Conservation (phyloP, 768 basidiomycete species). For the Suillus hirtellus region DNA sequence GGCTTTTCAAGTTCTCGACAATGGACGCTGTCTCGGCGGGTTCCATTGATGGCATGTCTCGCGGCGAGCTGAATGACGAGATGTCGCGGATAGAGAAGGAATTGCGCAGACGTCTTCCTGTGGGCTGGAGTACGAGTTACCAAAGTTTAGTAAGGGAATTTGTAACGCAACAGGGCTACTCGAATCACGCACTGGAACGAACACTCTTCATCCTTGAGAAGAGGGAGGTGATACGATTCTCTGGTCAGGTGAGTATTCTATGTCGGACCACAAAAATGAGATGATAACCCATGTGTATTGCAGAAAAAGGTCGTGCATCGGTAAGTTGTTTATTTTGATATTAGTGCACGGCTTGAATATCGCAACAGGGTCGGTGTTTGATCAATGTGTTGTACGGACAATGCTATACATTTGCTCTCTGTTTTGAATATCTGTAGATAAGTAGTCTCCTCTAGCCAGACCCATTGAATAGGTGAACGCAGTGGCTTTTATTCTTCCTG, state of each 20-base stretch:
- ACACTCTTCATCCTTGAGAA: constrained; percentile 93
- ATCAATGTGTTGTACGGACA: background rate
- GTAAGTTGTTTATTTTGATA: constrained; percentile 22
- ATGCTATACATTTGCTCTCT: background rate
- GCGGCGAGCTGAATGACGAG: constrained; percentile 91
- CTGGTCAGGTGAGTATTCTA: constrained; percentile 50
- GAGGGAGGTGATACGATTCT: constrained; percentile 91
- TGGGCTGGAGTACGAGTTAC: constrained; percentile 97
- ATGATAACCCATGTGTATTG: constrained; percentile 14
- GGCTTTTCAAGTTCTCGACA: constrained; percentile 97
- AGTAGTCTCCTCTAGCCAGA: background rate
- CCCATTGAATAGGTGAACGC: too few relatives aligned
- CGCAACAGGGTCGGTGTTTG: constrained; percentile 33
- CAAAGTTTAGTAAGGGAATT: constrained; percentile 92
- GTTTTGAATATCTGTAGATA: constrained; percentile 5
- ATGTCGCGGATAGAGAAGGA: constrained; percentile 90
- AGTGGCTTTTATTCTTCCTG: background rate
- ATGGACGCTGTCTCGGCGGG: constrained; percentile 99
- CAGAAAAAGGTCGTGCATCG: constrained; percentile 61
- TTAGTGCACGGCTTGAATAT: constrained; percentile 8
- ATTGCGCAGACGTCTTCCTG: constrained; percentile 76
- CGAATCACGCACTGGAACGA: constrained; percentile 86
- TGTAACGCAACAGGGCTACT: constrained; percentile 89
- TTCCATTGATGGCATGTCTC: constrained; percentile 87
- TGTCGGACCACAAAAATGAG: background rate